Evolutionary conservation across 495 filamentous ascomycete species (phyloP).

Genomic region (Penicillium tannophilum): DNA sequence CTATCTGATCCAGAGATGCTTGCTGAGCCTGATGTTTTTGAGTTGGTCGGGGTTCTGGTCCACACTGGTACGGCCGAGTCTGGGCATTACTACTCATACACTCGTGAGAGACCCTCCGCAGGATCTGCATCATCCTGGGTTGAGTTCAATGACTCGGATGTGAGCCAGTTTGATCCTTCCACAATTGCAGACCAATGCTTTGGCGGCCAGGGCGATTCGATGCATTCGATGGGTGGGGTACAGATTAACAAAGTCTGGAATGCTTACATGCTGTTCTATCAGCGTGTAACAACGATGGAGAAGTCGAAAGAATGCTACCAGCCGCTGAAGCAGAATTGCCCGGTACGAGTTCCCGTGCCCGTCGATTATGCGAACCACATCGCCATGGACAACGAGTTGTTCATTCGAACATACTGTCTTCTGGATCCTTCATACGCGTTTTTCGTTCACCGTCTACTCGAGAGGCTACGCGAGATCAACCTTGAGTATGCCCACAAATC

Average conservation of each 20-base stretch:
- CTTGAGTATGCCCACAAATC: constrained; percentile 52
- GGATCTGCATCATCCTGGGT: constrained; percentile 66
- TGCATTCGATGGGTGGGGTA: constrained; percentile 44
- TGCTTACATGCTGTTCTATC: constrained; percentile 98
- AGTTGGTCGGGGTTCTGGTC: constrained; percentile 89
- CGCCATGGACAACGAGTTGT: constrained; percentile 67
- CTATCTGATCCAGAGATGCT: constrained; percentile 65
- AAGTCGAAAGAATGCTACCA: constrained; percentile 30
- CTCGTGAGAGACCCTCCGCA: constrained; percentile 72
- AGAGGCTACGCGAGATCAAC: constrained; percentile 42
- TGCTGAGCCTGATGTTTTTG: constrained; percentile 70
- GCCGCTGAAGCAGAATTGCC: constrained; percentile 37
- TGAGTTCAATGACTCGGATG: constrained; percentile 89
- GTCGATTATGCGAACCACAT: constrained; percentile 61
- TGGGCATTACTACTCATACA: constrained; percentile 96
- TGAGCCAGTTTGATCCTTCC: constrained; percentile 70
- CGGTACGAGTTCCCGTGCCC: constrained; percentile 61
- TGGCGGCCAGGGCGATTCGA: constrained; percentile 65
- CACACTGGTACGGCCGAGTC: constrained; percentile 92
- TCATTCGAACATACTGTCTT: constrained; percentile 78
- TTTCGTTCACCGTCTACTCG: constrained; percentile 65
- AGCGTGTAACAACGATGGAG: constrained; percentile 70
- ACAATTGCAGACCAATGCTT: constrained; percentile 77
- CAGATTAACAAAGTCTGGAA: constrained; percentile 71
- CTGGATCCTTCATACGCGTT: constrained; percentile 71